Evolutionary conservation across 2,329 filamentous ascomycete species (phyloP).

Genomic region (Cordyceps pruinosa): DNA sequence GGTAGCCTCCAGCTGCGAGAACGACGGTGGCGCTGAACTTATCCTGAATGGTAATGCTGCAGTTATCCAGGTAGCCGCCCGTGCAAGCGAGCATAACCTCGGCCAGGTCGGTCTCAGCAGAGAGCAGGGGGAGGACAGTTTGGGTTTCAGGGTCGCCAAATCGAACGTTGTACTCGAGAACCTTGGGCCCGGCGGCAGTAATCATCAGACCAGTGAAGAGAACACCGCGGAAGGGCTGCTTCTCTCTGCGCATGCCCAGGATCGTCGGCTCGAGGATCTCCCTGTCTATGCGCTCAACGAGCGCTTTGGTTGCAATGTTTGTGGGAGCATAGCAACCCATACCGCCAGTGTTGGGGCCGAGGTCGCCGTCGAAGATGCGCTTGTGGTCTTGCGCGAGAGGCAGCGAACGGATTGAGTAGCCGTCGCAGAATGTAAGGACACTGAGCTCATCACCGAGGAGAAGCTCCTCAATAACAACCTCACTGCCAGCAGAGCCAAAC

Average conservation of each 20-base stretch:
- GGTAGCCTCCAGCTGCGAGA: conserved; percentile 88
- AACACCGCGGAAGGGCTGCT: conserved; percentile 64
- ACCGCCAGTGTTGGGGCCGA: conserved; percentile 88
- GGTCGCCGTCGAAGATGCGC: conserved; percentile 82
- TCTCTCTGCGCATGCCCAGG: conserved; percentile 77
- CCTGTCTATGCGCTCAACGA: conserved; percentile 71
- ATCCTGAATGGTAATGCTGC: conserved; percentile 59
- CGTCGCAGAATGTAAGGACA: conserved; percentile 87
- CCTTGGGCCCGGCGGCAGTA: conserved; percentile 70
- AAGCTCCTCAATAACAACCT: conserved; percentile 94
- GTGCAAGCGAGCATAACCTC: conserved; percentile 84
- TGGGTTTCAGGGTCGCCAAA: conserved; percentile 92
- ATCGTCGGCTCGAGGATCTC: conserved; percentile 87
- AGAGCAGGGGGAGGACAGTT: conserved; percentile 73
- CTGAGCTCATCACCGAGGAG: conserved; percentile 87
- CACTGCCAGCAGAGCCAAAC: conserved; percentile 79
- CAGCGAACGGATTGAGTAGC: conserved; percentile 72
- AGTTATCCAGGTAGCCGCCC: conserved; percentile 63
- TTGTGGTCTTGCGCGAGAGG: conserved; percentile 97
- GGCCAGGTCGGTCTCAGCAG: conserved; percentile 72
- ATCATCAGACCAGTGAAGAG: conserved; percentile 94
- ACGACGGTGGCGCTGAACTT: conserved; percentile 85
- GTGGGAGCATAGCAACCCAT: conserved; percentile 98
- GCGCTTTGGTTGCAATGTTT: conserved; percentile 63
- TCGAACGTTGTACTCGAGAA: conserved; percentile 87